Conservation (phyloP, 768 basidiomycete genomes). For the Leccinum disarticulatum region DNA sequence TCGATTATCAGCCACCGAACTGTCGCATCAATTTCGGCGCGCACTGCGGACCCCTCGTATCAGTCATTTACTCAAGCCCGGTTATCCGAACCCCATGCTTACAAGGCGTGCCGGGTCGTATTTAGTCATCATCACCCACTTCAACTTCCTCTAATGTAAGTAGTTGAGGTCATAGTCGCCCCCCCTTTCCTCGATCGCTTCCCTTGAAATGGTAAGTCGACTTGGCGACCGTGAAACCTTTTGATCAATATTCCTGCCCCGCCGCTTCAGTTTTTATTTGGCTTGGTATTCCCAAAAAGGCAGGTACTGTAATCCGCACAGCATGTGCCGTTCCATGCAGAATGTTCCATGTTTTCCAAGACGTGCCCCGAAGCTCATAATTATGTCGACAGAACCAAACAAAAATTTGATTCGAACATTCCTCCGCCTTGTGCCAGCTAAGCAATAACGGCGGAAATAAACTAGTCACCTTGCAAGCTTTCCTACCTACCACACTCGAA, state of each 20-base stretch:
- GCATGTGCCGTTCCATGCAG: slow-evolving; percentile 23
- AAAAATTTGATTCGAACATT: slow-evolving; percentile 6
- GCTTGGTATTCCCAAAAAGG: slow-evolving; percentile 13
- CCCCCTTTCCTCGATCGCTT: background rate
- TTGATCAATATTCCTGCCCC: background rate
- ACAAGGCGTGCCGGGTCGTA: slow-evolving; percentile 12
- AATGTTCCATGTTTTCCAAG: slow-evolving; percentile 22
- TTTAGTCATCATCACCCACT: slow-evolving; percentile 1
- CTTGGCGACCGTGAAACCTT: background rate
- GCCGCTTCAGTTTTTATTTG: background rate
- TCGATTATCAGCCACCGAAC: background rate
- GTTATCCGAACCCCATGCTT: slow-evolving; percentile 15
- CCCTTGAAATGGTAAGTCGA: background rate
- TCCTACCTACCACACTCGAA: slow-evolving; percentile 2
- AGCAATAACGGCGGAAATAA: slow-evolving; percentile 13
- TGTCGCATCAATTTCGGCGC: slow-evolving; percentile 1
- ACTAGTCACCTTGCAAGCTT: background rate
- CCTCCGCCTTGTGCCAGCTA: background rate
- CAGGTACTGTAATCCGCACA: slow-evolving; percentile 20
- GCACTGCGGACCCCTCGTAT: background rate
- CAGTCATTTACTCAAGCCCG: slow-evolving; percentile 4
- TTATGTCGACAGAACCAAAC: slow-evolving; percentile 26
- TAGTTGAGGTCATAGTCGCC: background rate
- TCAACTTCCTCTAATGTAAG: background rate
- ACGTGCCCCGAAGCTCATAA: slow-evolving; percentile 12